phyloP scores from a whole-genome alignment of 2,329 filamentous ascomycete species.

The Chaetomium sp. region DNA sequence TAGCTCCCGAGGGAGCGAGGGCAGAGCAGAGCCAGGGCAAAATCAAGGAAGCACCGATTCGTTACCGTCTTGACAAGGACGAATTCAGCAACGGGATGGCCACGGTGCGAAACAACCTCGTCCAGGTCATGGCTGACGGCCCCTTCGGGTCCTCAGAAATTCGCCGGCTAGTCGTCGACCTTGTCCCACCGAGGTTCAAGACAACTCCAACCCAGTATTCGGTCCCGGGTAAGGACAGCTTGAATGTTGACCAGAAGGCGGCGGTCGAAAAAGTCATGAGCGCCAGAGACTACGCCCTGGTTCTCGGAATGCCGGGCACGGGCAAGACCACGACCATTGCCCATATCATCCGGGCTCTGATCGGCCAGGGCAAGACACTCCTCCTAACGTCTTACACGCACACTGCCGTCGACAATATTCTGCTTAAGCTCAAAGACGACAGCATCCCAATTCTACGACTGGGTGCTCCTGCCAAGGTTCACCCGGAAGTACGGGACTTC shows the following conservation, averaged over 20 bases:
- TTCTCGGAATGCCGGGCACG: constrained; percentile 96
- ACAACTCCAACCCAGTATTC: constrained; percentile 63
- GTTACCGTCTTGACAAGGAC: constrained; percentile 92
- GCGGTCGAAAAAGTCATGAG: constrained; percentile 96
- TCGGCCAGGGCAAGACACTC: constrained; percentile 88
- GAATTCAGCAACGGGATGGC: constrained; percentile 99
- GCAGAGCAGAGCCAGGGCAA: constrained; percentile 55
- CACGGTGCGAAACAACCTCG: constrained; percentile 87
- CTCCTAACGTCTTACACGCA: constrained; percentile 95
- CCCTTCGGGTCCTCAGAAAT: constrained; percentile 71
- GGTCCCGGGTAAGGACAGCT: constrained; percentile 61
- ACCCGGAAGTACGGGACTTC: constrained; percentile 84
- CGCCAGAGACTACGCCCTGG: constrained; percentile 92
- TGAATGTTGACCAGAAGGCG: constrained; percentile 84
- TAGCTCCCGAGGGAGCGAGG: constrained; percentile 59
- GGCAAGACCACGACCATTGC: constrained; percentile 98
- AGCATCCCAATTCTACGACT: constrained; percentile 80
- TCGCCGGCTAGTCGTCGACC: constrained; percentile 78
- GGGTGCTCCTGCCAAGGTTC: constrained; percentile 81
- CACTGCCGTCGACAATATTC: constrained; percentile 95
- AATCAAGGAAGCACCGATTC: constrained; percentile 57
- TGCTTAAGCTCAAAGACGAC: constrained; percentile 84
- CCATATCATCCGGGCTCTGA: constrained; percentile 89
- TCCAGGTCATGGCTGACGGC: constrained; percentile 85
- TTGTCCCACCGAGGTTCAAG: constrained; percentile 73